phyloP scores from a whole-genome alignment of 352 stramenopile species.

The Elongisporangium prolatum region DNA sequence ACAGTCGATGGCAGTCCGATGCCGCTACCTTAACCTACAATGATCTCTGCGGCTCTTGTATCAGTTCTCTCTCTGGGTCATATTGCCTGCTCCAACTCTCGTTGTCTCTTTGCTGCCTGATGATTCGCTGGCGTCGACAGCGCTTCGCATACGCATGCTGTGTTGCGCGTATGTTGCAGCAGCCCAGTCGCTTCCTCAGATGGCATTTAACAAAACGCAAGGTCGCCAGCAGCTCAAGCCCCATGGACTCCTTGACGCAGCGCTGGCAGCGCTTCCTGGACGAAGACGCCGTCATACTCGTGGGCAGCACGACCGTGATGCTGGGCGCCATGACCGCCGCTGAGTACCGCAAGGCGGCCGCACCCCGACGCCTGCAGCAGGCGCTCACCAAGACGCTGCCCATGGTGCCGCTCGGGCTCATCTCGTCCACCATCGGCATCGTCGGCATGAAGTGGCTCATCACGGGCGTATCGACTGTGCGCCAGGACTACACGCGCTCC shows the following conservation, averaged over 20 bases:
- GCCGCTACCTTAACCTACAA: too few relatives aligned
- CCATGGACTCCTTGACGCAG: conserved; percentile 2
- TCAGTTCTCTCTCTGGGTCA: too few relatives aligned
- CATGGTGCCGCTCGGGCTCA: conserved; percentile 31
- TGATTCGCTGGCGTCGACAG: too few relatives aligned
- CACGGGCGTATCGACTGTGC: conserved; percentile 32
- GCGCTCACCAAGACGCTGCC: conserved; percentile 26
- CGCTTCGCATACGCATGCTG: too few relatives aligned
- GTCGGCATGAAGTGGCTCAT: conserved; percentile 55
- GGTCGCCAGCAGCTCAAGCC: background rate
- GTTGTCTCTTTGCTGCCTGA: too few relatives aligned
- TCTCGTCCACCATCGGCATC: conserved; percentile 39
- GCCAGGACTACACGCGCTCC: conserved; percentile 49
- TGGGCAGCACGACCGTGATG: conserved; percentile 22
- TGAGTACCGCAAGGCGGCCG: conserved; percentile 16
- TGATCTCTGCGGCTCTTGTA: too few relatives aligned
- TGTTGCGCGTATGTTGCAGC: too few relatives aligned
- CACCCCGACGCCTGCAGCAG: conserved; percentile 16
- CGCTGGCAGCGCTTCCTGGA: conserved; percentile 40
- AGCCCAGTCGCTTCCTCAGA: conserved; percentile 3
- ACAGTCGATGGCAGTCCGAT: too few relatives aligned
- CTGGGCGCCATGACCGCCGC: conserved; percentile 18
- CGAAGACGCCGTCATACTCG: conserved; percentile 35
- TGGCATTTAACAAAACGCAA: conserved; percentile 18
- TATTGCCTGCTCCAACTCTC: too few relatives aligned